These are phyloP conservation scores for Calocera viscosa DNA, from an alignment of 768 basidiomycete species.

Conservation along the genomic window DNA sequence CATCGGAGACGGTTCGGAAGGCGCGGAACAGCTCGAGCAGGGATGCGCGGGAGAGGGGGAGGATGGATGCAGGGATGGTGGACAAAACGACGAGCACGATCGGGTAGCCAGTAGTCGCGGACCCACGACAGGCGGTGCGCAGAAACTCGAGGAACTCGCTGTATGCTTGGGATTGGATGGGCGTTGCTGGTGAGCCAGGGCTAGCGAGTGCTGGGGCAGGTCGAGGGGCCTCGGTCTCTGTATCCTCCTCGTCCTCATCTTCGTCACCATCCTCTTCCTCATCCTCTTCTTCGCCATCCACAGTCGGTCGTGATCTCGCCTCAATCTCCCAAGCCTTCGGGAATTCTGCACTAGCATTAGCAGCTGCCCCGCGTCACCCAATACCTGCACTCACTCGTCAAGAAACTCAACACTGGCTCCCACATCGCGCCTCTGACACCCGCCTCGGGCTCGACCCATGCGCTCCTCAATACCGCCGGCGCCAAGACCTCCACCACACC, in stretches of 20 bases:
- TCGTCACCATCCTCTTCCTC: constrained; percentile 30
- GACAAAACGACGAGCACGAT: constrained; percentile 67
- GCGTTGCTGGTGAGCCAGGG: constrained; percentile 11
- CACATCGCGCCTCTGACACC: constrained; percentile 58
- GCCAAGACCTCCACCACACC: constrained; percentile 6
- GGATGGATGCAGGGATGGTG: constrained; percentile 50
- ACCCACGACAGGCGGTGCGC: constrained; percentile 62
- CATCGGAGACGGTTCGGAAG: constrained; percentile 73
- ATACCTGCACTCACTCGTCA: constrained; percentile 48
- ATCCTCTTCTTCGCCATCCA: constrained; percentile 23
- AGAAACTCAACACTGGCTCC: constrained; percentile 54
- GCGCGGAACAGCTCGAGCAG: constrained; percentile 43
- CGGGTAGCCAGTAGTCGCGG: constrained; percentile 70
- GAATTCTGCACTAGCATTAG: constrained; percentile 35
- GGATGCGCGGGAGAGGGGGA: constrained; percentile 32
- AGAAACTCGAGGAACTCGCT: constrained; percentile 69
- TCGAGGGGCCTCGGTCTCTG: neutral
- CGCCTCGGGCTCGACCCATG: constrained; percentile 57
- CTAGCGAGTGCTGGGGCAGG: neutral
- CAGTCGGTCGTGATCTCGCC: neutral
- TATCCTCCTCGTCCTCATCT: constrained; percentile 23
- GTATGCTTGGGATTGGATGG: constrained; percentile 38
- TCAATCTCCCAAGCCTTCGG: constrained; percentile 50
- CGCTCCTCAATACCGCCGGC: constrained; percentile 47
- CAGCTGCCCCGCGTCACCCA: neutral